phyloP scores from a whole-genome alignment of 2,329 filamentous ascomycete genomes.

The Penicillium frequentans region DNA sequence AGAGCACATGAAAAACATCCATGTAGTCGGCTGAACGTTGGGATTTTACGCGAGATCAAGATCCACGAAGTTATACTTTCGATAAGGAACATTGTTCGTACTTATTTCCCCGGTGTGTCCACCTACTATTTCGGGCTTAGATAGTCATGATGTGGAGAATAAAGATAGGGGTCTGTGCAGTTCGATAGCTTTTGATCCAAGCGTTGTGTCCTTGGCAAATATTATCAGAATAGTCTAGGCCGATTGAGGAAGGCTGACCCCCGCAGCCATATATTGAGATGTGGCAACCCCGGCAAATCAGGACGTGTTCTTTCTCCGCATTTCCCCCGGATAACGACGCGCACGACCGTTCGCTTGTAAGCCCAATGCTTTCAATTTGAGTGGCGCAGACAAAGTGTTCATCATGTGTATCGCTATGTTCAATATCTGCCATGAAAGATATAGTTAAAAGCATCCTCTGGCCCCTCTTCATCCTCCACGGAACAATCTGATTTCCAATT shows the following conservation, averaged over 20 bases:
- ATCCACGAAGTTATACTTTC: not conserved
- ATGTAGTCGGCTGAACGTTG: not conserved
- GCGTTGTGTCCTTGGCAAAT: not conserved
- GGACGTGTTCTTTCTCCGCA: not conserved
- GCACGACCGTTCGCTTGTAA: not conserved
- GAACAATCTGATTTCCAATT: not conserved
- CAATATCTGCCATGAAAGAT: not conserved
- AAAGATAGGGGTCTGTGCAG: not conserved
- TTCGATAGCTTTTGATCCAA: not conserved
- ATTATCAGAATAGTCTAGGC: not conserved
- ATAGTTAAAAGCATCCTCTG: not conserved
- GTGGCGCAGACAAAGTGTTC: not conserved
- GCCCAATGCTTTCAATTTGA: not conserved
- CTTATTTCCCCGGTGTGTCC: not conserved
- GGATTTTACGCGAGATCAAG: not conserved
- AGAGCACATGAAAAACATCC: not conserved
- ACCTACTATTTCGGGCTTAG: slow-evolving; percentile 2
- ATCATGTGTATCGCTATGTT: not conserved
- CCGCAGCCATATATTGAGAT: not conserved
- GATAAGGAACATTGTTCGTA: not conserved
- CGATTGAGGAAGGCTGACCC: slow-evolving; percentile 23
- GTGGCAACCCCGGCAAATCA: not conserved
- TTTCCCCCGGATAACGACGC: not conserved
- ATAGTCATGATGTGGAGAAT: not conserved
- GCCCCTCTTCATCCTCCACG: not conserved